These are phyloP conservation scores for Keithomyces neogunnii DNA, from an alignment of 2,329 filamentous ascomycete genomes.

Conservation along the genomic window DNA sequence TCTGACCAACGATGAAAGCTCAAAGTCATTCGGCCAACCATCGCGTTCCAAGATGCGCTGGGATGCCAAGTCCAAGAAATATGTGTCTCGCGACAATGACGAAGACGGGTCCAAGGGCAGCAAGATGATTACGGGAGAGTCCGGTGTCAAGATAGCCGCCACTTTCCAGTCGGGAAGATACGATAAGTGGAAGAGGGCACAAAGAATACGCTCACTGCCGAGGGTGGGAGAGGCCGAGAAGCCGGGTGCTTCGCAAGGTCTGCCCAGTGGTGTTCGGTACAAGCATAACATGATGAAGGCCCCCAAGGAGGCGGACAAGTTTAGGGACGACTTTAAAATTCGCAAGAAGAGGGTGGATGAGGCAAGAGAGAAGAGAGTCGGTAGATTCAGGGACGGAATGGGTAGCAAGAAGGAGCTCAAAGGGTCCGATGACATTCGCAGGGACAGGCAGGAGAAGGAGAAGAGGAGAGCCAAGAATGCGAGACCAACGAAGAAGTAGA, in stretches of 20 bases:
- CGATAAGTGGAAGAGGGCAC: conserved; percentile 81
- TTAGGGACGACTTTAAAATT: conserved; percentile 79
- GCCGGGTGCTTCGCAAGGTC: conserved; percentile 16
- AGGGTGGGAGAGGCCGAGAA: conserved; percentile 75
- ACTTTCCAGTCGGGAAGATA: conserved; percentile 90
- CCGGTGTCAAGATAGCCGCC: conserved; percentile 90
- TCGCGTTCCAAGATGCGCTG: conserved; percentile 74
- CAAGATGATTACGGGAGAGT: conserved; percentile 77
- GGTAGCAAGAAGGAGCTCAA: conserved; percentile 73
- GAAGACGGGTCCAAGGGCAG: conserved; percentile 74
- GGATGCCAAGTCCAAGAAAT: conserved; percentile 96
- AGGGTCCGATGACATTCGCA: conserved; percentile 75
- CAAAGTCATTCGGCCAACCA: conserved; percentile 70
- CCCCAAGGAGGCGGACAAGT: conserved; percentile 90
- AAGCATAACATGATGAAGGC: conserved; percentile 82
- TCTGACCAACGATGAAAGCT: conserved; percentile 77
- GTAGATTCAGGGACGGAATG: conserved; percentile 62
- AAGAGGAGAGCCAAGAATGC: conserved; percentile 80
- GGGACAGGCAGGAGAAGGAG: conserved; percentile 70
- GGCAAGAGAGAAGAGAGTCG: conserved; percentile 76
- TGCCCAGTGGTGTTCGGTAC: conserved; percentile 46
- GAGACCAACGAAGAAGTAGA: conserved; percentile 51
- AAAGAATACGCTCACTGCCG: conserved; percentile 71
- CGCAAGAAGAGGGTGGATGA: conserved; percentile 85
- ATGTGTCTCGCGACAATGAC: conserved; percentile 85